Evolutionary conservation across 371 early-diverging fungal genomes (phyloP).

Genomic region (Phascolomyces articulosus): DNA sequence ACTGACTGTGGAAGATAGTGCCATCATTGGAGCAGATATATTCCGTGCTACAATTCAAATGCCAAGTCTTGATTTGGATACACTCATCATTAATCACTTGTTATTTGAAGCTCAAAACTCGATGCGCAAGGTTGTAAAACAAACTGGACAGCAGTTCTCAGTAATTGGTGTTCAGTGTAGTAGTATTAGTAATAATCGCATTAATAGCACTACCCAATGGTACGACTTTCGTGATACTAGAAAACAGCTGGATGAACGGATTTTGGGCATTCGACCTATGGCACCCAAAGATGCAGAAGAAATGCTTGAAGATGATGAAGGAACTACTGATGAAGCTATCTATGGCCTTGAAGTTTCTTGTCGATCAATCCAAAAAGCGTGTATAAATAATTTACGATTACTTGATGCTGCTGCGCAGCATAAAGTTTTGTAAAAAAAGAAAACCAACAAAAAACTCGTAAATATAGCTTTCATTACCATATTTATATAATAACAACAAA

Average conservation of each 20-base stretch:
- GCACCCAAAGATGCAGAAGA: neutral
- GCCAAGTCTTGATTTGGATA: neutral
- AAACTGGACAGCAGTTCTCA: conserved; percentile 5
- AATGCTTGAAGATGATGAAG: neutral
- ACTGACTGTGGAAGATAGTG: conserved; percentile 1
- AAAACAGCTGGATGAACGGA: neutral
- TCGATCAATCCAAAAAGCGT: neutral
- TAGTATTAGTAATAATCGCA: no score
- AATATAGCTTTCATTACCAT: no score
- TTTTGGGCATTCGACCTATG: conserved; percentile 6
- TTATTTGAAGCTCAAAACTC: neutral
- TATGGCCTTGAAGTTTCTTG: neutral
- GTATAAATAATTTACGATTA: neutral
- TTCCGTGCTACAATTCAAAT: neutral
- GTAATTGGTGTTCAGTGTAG: neutral
- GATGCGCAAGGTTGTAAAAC: conserved; percentile 3
- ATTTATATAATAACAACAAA: no score
- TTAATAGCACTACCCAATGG: neutral
- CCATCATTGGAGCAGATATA: neutral
- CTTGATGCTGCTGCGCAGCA: neutral
- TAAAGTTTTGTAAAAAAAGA: no score
- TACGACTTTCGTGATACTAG: neutral
- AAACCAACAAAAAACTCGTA: no score
- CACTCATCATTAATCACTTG: neutral
- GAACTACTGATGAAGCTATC: neutral